A percentile compares a stretch with the other conserved stretches of the same genome.
phyloP scores from a whole-genome alignment of 768 basidiomycete genomes.

The Mrakia hoshinonis region DNA sequence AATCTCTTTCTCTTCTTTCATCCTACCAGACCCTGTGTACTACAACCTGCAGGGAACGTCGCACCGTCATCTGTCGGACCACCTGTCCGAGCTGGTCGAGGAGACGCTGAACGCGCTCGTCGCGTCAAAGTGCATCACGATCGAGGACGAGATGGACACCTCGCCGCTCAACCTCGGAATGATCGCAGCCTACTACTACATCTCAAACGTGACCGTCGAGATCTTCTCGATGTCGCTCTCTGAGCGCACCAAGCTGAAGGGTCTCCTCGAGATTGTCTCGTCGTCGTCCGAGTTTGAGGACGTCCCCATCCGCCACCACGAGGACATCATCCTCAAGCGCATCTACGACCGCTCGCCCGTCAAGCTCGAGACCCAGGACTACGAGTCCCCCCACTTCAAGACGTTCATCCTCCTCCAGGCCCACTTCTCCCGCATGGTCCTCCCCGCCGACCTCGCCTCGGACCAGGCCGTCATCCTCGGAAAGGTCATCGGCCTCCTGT shows the following conservation, averaged over 20 bases:
- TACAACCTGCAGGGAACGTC: slow-evolving; percentile 66
- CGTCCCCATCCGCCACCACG: slow-evolving; percentile 90
- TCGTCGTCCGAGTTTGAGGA: slow-evolving; percentile 93
- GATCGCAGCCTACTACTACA: slow-evolving; percentile 64
- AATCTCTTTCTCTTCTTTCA: not conserved
- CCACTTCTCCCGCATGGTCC: slow-evolving; percentile 84
- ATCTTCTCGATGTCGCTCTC: slow-evolving; percentile 92
- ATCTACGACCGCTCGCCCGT: slow-evolving; percentile 96
- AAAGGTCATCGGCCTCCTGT: slow-evolving; percentile 81
- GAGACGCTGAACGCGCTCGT: slow-evolving; percentile 82
- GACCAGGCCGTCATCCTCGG: slow-evolving; percentile 81
- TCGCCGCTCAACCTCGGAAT: slow-evolving; percentile 85
- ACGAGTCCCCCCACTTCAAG: slow-evolving; percentile 95
- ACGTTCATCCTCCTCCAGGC: slow-evolving; percentile 93
- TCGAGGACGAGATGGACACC: slow-evolving; percentile 74
- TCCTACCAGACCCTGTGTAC: slow-evolving; percentile 32
- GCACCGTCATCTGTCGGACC: slow-evolving; percentile 90
- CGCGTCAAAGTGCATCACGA: slow-evolving; percentile 86
- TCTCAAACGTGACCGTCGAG: slow-evolving; percentile 84
- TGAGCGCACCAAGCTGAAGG: slow-evolving; percentile 93
- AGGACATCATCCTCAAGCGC: slow-evolving; percentile 62
- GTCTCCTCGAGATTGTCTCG: slow-evolving; percentile 89
- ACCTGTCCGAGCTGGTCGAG: slow-evolving; percentile 91
- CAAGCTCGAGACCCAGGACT: slow-evolving; percentile 74
- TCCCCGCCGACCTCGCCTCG: slow-evolving; percentile 86